Base-by-base conservation (phyloP, 1,284 basidiomycete species). In the Cryptococcus amylolentus region DNA sequence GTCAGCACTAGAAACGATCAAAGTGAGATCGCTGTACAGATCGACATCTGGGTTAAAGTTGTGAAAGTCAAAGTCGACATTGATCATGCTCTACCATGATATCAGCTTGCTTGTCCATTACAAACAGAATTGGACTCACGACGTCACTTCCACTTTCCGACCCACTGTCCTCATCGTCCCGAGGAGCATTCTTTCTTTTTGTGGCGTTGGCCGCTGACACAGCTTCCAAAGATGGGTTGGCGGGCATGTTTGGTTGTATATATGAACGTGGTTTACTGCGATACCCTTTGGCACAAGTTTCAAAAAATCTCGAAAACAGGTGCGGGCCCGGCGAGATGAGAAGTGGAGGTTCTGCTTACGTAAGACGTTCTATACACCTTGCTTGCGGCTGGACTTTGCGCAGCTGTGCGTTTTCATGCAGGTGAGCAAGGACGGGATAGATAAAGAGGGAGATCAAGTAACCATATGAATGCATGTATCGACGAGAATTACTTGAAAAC, bases 11-110 rank as follows among this genome's bases (percentile, higher is more conserved):
- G 31, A n/a, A 40, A 27, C 27, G 12, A 40, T 40, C 13, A 16
- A 38, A 35, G 38, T 10, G 27, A 48, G 3, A 39, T 8, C 23
- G 10, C 53, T 72, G 46, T 51, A 77, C 76, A 88, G 93, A 79
- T 97, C 92, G 58, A 90, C 81, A 47, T 82, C 81, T 2, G 88
- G 83, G 65, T 89, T 86, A 4, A 90, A 84, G 75, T 89, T 86
- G 81, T 89, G 91, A 75, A 94, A 96, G 67, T 94, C 91, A 71
- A 96, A 95, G 69, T 90, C 87, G 66, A 96, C 88, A 75, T 95
- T 84, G 71, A 89, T 80, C 77, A 86, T 80, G 73, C 80, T 81
- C 83, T 84, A 54, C 5, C 12, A 41, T 9, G 51, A 52, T 26
- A n/a, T 40, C 38, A 59, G 49, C 49, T 10, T 35, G 7, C 14